Evolutionary conservation across 805 yeast genomes (phyloP), one percentile per base, ranked within the genome.

Genomic region (Myxozyma kluyveri): DNA sequence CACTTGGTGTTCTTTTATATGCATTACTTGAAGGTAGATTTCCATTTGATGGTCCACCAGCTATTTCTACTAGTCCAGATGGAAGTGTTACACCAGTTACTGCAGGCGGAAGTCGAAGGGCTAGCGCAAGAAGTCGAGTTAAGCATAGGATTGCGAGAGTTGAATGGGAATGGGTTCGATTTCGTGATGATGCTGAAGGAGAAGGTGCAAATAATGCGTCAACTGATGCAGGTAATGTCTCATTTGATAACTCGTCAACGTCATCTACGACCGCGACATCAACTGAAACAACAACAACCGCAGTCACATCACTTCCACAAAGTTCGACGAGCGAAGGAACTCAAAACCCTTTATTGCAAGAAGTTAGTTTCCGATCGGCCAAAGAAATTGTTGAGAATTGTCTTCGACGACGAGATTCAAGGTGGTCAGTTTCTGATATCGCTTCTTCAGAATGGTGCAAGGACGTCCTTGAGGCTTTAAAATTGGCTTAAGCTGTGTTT

Each of bases 111-210:
- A 67, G 63, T 14, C 67, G 61, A 67, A 22, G 41, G 31, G 39
- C 48, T 26, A 50, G 49, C 37, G 77, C 65, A 64, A 82, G 58
- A 65, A 76, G 56, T 68, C 78, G 83, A 42, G 80, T 87, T 0
- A 84, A 95, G 0, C 96, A 91, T 67, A 73, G 97, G 50, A 93
- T 91, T 29, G 97, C 97, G 3, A 79, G 91, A 64, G 82, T 88
- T 33, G 93, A 87, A 56, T 93, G 99, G 99, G 77, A 76, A 33
- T 91, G 98, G 98, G 75, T 69, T 56, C 67, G 68, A 21, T 68
- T 53, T 7, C 45, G 47, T 59, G 69, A 72, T 49, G 75, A 75
- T 1, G 70, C 69, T 4, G 48, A 56, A 10, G 65, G 67, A 2
- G 50, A 55, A 43, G 55, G 56, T 45, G 43, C 45, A n/a, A 52